A percentile compares a stretch with the other conserved stretches of the same genome.
These are phyloP conservation scores for Trichoderma arundinaceum DNA, from an alignment of 2,329 filamentous ascomycete species.

Conservation along the genomic window DNA sequence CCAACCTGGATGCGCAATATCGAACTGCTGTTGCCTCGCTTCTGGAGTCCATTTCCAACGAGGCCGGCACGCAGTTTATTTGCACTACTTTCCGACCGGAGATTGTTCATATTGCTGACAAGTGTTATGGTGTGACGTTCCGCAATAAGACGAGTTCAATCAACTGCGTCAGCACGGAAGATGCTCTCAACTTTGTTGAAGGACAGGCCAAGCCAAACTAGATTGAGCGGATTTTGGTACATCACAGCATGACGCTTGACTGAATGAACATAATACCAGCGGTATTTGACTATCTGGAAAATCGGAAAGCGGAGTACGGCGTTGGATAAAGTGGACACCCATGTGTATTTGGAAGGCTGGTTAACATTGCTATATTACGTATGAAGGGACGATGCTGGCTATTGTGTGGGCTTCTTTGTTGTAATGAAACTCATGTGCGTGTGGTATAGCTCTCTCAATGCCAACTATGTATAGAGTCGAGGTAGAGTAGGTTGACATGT, in stretches of 20 bases:
- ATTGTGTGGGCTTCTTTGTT: background rate
- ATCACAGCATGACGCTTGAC: slow-evolving; percentile 2
- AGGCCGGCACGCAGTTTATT: slow-evolving; percentile 81
- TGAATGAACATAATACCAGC: slow-evolving; percentile 7
- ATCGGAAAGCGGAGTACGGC: slow-evolving; percentile 31
- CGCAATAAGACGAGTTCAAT: slow-evolving; percentile 93
- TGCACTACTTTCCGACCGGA: slow-evolving; percentile 98
- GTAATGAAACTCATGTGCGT: background rate
- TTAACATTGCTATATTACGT: slow-evolving; percentile 23
- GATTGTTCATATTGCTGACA: slow-evolving; percentile 93
- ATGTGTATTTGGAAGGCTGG: slow-evolving; percentile 24
- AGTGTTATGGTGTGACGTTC: slow-evolving; percentile 96
- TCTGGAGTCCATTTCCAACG: slow-evolving; percentile 75
- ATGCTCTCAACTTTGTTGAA: slow-evolving; percentile 92
- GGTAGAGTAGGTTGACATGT: background rate
- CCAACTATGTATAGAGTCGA: background rate
- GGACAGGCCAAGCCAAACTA: slow-evolving; percentile 63
- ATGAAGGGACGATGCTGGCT: slow-evolving; percentile 23
- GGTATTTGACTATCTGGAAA: slow-evolving; percentile 19
- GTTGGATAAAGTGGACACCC: slow-evolving; percentile 28
- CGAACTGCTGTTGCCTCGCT: slow-evolving; percentile 92
- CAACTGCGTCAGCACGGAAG: slow-evolving; percentile 84
- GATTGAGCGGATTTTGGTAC: slow-evolving; percentile 10
- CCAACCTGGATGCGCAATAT: slow-evolving; percentile 97
- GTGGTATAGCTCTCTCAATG: background rate